Conservation (phyloP, 2,329 filamentous ascomycete species). For the Colletotrichum echinochloae region DNA sequence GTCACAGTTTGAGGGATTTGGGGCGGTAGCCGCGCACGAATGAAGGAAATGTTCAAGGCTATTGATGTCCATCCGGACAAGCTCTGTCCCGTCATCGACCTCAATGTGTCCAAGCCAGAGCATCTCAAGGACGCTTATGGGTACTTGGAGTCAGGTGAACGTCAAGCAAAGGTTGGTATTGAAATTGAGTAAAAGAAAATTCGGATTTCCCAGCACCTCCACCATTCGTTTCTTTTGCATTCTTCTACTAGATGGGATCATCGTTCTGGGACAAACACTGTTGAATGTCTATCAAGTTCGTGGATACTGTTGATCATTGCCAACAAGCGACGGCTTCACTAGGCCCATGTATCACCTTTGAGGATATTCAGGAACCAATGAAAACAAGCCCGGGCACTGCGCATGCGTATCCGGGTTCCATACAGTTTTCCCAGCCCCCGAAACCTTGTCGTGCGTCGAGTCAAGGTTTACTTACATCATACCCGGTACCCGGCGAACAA, state of each 20-base stretch:
- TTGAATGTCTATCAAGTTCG: background rate
- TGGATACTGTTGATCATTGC: background rate
- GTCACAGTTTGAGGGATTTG: constrained; percentile 61
- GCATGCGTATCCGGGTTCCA: too few relatives aligned
- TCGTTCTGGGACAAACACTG: too few relatives aligned
- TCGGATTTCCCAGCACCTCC: too few relatives aligned
- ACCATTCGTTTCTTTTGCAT: too few relatives aligned
- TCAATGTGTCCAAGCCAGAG: constrained; percentile 58
- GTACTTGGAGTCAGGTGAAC: constrained; percentile 50
- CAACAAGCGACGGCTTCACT: background rate
- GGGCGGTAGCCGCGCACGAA: constrained; percentile 59
- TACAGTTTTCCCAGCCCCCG: background rate
- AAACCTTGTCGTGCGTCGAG: background rate
- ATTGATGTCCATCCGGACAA: constrained; percentile 59
- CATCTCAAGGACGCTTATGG: constrained; percentile 58
- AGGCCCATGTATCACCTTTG: background rate
- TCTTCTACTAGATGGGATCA: background rate
- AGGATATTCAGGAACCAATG: background rate
- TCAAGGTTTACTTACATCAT: background rate
- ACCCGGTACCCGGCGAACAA: background rate
- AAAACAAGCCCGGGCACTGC: background rate
- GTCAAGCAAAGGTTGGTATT: constrained; percentile 55
- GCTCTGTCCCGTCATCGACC: constrained; percentile 58
- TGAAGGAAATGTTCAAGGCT: constrained; percentile 61
- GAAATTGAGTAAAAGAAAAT: constrained; percentile 62